Evolutionary conservation across 768 basidiomycete species (phyloP), one percentile per base, ranked within the genome.

Genomic region (Mycena alexandri): DNA sequence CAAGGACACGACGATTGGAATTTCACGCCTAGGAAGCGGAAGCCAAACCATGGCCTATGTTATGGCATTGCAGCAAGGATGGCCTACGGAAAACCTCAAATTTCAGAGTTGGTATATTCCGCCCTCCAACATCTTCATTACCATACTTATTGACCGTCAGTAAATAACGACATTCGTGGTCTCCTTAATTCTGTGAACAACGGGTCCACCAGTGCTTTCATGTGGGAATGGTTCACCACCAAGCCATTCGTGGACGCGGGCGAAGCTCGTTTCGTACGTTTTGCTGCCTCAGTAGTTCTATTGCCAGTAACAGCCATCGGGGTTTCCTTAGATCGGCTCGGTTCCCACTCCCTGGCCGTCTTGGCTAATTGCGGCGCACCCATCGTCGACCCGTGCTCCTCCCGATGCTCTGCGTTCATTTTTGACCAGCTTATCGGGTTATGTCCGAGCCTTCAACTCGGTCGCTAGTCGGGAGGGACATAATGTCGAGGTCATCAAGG

Each of bases 31-130:
- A 52, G 97, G 96, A 72, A 97, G 93, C 72, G 95, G 95, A 24
- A 93, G 92, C 70, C 93, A 96, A 76, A 95, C 94, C 1, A 98
- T 99, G 96, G 96, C 95, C 4, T 93, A 91, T 70, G 95, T 98
- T 25, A 93, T 98, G 93, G 94, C 94, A 5, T 80, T 93, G 36
- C 91, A 96, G 69, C 88, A 97, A 75, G 90, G 90, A 17, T 98
- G 96, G 96, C 81, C 72, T 77, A 87, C 77, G 1, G 82, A 86
- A 44, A 74, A 85, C 22, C 77, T 94, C 69, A 83, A 86, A 73
- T 97, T 95, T 76, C 84, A 92, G 83, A 87, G 95, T 38, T 11
- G 38, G 11, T 91, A 63, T 46, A 7, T 17, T 7, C 13, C 38
- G 14, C 38, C 7, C 34, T 36, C 34, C 5, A 38, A 25, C 36